Evolutionary conservation across 2,329 filamentous ascomycete species (phyloP), one percentile per base, ranked within the genome.

Genomic region (Colletotrichum sp.): DNA sequence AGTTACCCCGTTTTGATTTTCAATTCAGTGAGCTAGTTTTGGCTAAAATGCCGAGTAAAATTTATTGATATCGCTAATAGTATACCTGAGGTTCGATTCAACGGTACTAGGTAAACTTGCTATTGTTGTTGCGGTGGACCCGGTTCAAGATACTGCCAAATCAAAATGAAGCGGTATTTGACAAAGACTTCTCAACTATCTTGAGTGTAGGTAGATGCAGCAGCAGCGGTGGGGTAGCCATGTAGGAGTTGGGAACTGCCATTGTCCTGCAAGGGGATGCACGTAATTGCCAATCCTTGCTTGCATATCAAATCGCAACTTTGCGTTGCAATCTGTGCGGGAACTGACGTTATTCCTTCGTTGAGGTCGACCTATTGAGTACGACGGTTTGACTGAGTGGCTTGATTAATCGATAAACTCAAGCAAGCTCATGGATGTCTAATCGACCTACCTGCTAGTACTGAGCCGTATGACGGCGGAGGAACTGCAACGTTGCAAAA

Each of bases 11-110:
- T 49, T 49, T 49, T 12, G 1, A 49, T 4, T 21, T 21, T 8
- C 2, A 21, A 8, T 6, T 12, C 44, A 49, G 1, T 21, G 44
- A 12, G 18, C 44, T 16, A 49, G 10, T 13, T 6, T 49, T 21
- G 18, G n/a, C 9, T 13, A 49, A n/a, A 49, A 7, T 7, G 1
- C n/a, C 1, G n/a, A 21, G 9, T 1, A 4, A 2, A 21, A 13
- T 13, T 6, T 7, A 12, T 4, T 49, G 5, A 49, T 3, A 49
- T 49, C 10, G 16, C 8, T 10, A n/a, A n/a, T 2, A n/a, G 39
- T 10, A n/a, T 10, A 18, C 16, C 15, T 3, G 1, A 18, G 18
- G 8, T 49, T 49, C 10, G 44, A 49, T 49, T 49, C 18, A 21
- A 49, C 3, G 10, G 44, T n/a, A n/a, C n/a, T n/a, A n/a, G n/a